phyloP scores from a whole-genome alignment of 176 grass and related monocot species.

The Saccharum officinarum region DNA sequence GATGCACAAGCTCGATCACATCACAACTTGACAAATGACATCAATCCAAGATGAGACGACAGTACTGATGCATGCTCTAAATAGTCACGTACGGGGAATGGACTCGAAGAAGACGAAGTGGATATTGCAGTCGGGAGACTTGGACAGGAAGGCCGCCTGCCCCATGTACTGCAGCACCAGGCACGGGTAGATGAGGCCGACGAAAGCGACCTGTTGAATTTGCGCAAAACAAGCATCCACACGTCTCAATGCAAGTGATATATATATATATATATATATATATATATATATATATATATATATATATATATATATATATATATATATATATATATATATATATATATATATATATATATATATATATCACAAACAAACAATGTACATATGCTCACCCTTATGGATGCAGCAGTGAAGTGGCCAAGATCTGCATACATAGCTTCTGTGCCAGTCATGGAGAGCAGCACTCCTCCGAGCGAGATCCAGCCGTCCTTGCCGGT shows the following conservation, averaged over 20 bases:
- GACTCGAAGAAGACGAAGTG: constrained; percentile 55
- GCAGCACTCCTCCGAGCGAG: constrained; percentile 67
- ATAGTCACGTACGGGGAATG: constrained; percentile 43
- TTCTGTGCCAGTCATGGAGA: constrained; percentile 72
- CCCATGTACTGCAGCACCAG: constrained; percentile 80
- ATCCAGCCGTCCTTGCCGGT: constrained; percentile 64
- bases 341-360: too few relatives aligned
- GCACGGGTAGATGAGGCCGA: constrained; percentile 68
- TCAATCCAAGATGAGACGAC: too few relatives aligned
- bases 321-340: too few relatives aligned
- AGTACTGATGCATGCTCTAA: too few relatives aligned
- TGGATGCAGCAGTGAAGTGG: constrained; percentile 69
- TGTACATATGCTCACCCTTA: constrained; percentile 26
- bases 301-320: too few relatives aligned
- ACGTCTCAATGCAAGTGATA: too few relatives aligned
- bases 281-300: too few relatives aligned
- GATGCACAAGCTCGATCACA: too few relatives aligned
- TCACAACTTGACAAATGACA: too few relatives aligned
- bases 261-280: too few relatives aligned
- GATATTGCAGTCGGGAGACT: constrained; percentile 44
- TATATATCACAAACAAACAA: too few relatives aligned
- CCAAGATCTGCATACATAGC: constrained; percentile 83
- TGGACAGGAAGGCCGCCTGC: constrained; percentile 77
- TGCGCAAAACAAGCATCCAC: too few relatives aligned
- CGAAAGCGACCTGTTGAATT: constrained; percentile 36